Conservation (phyloP, 2,329 filamentous ascomycete species). For the Sporothrix brunneoviolacea region DNA sequence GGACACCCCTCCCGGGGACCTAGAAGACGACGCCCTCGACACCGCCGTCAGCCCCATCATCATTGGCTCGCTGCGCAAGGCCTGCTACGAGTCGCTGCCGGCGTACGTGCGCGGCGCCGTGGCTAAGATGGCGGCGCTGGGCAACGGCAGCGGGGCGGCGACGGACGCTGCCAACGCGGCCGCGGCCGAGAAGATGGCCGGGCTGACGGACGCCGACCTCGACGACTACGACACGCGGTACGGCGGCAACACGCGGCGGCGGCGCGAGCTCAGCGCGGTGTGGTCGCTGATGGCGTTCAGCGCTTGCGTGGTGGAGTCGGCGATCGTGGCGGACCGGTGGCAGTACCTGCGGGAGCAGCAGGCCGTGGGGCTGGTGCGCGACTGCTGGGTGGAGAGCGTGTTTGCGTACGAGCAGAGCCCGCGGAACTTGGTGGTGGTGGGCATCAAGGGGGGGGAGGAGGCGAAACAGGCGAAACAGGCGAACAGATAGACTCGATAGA, state of each 20-base stretch:
- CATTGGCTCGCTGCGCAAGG: constrained; percentile 76
- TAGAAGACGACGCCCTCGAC: too few relatives aligned
- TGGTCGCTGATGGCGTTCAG: constrained; percentile 98
- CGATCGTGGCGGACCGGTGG: constrained; percentile 89
- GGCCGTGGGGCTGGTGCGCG: constrained; percentile 49
- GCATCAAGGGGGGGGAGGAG: constrained; percentile 55
- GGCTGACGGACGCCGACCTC: constrained; percentile 70
- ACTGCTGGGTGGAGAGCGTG: constrained; percentile 87
- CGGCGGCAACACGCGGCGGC: constrained; percentile 40
- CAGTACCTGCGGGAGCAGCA: constrained; percentile 73
- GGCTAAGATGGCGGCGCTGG: constrained; percentile 51
- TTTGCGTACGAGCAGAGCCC: constrained; percentile 86
- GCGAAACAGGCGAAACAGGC: neutral
- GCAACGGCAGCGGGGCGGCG: constrained; percentile 24
- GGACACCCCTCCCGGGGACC: too few relatives aligned
- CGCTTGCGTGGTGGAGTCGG: constrained; percentile 77
- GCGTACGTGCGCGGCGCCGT: constrained; percentile 77
- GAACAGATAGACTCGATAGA: too few relatives aligned
- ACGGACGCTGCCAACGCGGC: constrained; percentile 30
- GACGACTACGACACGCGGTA: constrained; percentile 61
- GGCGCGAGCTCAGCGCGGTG: constrained; percentile 76
- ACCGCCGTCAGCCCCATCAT: constrained; percentile 71
- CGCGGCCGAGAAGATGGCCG: constrained; percentile 57
- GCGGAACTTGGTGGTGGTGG: constrained; percentile 87
- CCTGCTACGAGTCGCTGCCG: constrained; percentile 67